Base-by-base conservation (phyloP, 805 yeast species). In the Nakazawaea ambrosiae region DNA sequence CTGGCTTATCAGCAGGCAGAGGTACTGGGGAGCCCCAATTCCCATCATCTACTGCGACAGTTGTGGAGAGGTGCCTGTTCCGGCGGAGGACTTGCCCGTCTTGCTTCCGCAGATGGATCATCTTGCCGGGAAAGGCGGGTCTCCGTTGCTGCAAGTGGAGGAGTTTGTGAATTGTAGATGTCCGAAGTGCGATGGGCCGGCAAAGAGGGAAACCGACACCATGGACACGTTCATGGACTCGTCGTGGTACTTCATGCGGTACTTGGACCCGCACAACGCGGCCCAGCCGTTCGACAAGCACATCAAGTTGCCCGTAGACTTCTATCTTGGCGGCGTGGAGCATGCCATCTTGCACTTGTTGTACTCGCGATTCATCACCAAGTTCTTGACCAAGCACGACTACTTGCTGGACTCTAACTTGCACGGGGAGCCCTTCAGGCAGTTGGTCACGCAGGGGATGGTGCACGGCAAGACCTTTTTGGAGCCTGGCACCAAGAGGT, bases 201-300 rank as follows among this genome's bases (percentile, higher is more conserved):
- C 96, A 0, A 76, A 72, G 40, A 71, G 98, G 49, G 98, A 92
- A 46, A 86, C 97, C 0, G 98, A 92, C 52, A 92, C 98, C 0
- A 90, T 92, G 98, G 98, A 92, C 54, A 92, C 98, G 0, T 92
- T 92, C 53, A 90, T 92, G 77, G 98, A 92, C 59, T 84, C 95
- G 14, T 88, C 97, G 3, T 92, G 98, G 98, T 92, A 92, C 58
- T 85, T 73, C 57, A 80, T 92, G 63, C 71, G 98, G 42, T 89
- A 75, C 49, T 59, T 80, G 2, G 97, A 92, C 54, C 65, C 95
- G 0, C 60, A 75, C 23, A 90, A 92, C 55, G 43, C 49, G 0
- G 33, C 48, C 0, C 45, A 53, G 28, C 83, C 86, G 1, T 87
- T 90, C 50, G 60, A 51, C 20, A 58, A 55, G 41, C 66, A 66